phyloP scores from a whole-genome alignment of 352 stramenopile genomes.

The Globisporangium iwayamae region DNA sequence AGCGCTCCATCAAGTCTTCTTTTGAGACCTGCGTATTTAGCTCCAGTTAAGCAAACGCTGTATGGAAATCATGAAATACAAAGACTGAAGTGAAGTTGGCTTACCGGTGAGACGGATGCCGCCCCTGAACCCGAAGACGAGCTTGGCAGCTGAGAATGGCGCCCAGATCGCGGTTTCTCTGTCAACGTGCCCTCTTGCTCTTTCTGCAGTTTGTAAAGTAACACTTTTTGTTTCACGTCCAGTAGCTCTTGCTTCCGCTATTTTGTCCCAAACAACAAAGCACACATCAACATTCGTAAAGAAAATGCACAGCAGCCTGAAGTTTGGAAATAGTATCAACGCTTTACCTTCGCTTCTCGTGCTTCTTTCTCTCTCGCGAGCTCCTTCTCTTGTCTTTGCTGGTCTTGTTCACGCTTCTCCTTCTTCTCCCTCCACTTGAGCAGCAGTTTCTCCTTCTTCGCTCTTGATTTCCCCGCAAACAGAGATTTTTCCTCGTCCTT shows the following conservation, averaged over 20 bases:
- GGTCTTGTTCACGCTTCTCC: constrained; percentile 30
- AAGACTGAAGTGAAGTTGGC: not conserved
- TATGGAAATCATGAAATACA: not conserved
- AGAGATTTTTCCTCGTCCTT: constrained; percentile 9
- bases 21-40: constrained; percentile 27
- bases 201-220: constrained; percentile 74
- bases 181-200: constrained; percentile 42
- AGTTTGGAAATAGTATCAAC: not conserved
- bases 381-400: constrained; percentile 30
- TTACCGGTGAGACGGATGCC: constrained; percentile 26
- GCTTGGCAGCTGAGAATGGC: constrained; percentile 14
- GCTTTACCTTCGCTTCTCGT: constrained; percentile 44
- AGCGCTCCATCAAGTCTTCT: constrained; percentile 47
- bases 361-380: constrained; percentile 30
- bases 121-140: constrained; percentile 5
- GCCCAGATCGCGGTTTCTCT: constrained; percentile 15
- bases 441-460: constrained; percentile 26
- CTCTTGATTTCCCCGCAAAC: constrained; percentile 21
- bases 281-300: not conserved
- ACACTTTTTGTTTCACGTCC: constrained; percentile 73
- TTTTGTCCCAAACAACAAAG: not conserved
- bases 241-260: constrained; percentile 55
- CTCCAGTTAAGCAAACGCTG: not conserved
- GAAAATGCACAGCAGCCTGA: not conserved
- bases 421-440: constrained; percentile 48